phyloP scores from a whole-genome alignment of 352 stramenopile species.

The Phytophthora agathidicida region DNA sequence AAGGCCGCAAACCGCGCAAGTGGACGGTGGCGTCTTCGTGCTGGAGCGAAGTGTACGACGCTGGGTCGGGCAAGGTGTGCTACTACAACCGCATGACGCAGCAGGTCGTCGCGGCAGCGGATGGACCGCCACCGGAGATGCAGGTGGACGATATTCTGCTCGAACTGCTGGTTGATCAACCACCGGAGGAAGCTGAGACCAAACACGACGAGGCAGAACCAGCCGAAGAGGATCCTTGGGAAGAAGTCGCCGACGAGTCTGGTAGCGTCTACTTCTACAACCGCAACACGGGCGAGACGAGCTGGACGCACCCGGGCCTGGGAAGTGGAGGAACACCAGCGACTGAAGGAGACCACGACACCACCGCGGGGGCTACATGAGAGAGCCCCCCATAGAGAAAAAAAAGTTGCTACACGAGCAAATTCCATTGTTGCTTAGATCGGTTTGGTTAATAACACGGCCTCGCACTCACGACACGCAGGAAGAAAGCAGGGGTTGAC shows the following conservation, averaged over 20 bases:
- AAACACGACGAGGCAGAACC: not conserved
- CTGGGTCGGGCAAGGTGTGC: constrained; percentile 58
- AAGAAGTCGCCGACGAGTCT: constrained; percentile 71
- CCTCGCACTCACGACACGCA: constrained; percentile 3
- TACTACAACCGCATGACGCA: constrained; percentile 80
- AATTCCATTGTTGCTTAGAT: constrained; percentile 14
- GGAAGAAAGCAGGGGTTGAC: too few species aligned
- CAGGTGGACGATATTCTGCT: constrained; percentile 74
- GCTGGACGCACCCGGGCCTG: constrained; percentile 49
- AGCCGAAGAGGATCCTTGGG: constrained; percentile 64
- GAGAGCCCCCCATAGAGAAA: constrained; percentile 7
- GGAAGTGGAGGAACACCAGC: not conserved
- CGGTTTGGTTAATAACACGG: constrained; percentile 28
- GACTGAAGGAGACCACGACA: not conserved
- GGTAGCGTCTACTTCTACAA: constrained; percentile 85
- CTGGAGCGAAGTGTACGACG: constrained; percentile 81
- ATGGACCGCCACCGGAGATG: constrained; percentile 63
- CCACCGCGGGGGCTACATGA: not conserved
- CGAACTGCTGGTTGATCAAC: constrained; percentile 54
- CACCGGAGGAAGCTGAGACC: not conserved
- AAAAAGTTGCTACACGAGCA: constrained; percentile 11
- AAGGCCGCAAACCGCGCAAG: constrained; percentile 42
- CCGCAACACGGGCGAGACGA: constrained; percentile 54
- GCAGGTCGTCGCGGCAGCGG: constrained; percentile 53
- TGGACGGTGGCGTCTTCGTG: constrained; percentile 70